A percentile compares a stretch with the other conserved stretches of the same genome.
Conservation (phyloP, 2,329 filamentous ascomycete genomes). For the Colletotrichum shisoi region DNA sequence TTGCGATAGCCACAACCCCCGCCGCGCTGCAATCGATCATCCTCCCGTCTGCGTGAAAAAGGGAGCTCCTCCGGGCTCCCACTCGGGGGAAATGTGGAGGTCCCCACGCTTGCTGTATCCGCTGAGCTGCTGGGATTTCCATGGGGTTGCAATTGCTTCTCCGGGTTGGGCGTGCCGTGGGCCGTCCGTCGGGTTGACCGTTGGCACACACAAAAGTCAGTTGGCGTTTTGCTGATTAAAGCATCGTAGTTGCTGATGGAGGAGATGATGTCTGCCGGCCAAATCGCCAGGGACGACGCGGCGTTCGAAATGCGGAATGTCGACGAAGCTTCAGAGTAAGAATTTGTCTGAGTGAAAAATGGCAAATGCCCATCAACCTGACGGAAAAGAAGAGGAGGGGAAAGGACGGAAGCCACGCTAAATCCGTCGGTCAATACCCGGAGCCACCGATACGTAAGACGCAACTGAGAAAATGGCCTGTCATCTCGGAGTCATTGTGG, state of each 20-base stretch:
- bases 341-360: too few species aligned
- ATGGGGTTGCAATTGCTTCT: constrained; percentile 19
- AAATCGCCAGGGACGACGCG: background rate
- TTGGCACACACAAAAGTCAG: background rate
- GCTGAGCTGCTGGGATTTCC: constrained; percentile 24
- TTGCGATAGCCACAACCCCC: constrained; percentile 28
- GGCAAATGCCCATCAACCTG: background rate
- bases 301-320: background rate
- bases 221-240: background rate
- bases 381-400: background rate
- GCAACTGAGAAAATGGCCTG: constrained; percentile 23
- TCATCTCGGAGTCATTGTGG: constrained; percentile 39
- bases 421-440: constrained; percentile 33
- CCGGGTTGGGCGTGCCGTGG: constrained; percentile 1
- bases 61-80: constrained; percentile 38
- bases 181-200: background rate
- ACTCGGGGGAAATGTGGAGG: constrained; percentile 38
- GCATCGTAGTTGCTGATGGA: background rate
- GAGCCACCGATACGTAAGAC: constrained; percentile 26
- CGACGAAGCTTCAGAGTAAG: too few species aligned
- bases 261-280: background rate
- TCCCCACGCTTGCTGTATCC: constrained; percentile 33
- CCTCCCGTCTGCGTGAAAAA: constrained; percentile 37
- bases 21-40: constrained; percentile 32
- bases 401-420: background rate